These are phyloP conservation scores for Typha latifolia DNA, from an alignment of 176 grass and related monocot genomes.

Conservation along the genomic window DNA sequence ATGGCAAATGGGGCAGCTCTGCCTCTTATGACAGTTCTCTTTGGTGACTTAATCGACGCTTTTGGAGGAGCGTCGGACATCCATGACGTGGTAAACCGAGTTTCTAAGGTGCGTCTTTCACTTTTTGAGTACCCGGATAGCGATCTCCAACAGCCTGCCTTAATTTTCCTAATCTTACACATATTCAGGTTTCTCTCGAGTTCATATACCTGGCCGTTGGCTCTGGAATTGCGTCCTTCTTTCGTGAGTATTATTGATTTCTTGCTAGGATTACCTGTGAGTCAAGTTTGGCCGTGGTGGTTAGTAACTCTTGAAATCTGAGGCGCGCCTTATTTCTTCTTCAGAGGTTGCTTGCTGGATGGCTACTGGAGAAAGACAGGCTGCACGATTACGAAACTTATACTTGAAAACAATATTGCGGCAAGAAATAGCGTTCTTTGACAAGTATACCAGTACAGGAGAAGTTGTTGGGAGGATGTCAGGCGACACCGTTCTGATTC, in stretches of 20 bases:
- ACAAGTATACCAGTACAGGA: conserved; percentile 85
- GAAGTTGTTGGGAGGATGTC: conserved; percentile 97
- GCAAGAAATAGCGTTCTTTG: conserved; percentile 98
- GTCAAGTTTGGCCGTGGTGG: neutral
- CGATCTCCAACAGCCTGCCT: neutral
- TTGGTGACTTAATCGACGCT: conserved; percentile 67
- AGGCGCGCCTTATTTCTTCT: neutral
- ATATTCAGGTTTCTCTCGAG: conserved; percentile 44
- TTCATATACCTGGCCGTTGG: conserved; percentile 79
- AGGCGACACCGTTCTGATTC: conserved; percentile 92
- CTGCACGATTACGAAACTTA: conserved; percentile 80
- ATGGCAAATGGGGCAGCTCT: conserved; percentile 75
- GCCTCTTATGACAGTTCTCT: conserved; percentile 89
- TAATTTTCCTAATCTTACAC: neutral
- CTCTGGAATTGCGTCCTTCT: conserved; percentile 74
- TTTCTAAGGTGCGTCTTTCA: conserved; percentile 47
- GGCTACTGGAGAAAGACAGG: conserved; percentile 90
- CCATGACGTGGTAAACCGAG: conserved; percentile 50
- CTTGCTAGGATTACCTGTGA: neutral
- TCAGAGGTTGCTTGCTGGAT: conserved; percentile 99
- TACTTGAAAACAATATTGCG: conserved; percentile 90
- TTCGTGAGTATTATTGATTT: conserved; percentile 64
- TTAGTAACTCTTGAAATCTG: neutral
- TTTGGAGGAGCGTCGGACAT: conserved; percentile 62
- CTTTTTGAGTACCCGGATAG: neutral